Evolutionary conservation across 2,329 filamentous ascomycete genomes (phyloP).

Genomic region (Xylariaceae sp.): DNA sequence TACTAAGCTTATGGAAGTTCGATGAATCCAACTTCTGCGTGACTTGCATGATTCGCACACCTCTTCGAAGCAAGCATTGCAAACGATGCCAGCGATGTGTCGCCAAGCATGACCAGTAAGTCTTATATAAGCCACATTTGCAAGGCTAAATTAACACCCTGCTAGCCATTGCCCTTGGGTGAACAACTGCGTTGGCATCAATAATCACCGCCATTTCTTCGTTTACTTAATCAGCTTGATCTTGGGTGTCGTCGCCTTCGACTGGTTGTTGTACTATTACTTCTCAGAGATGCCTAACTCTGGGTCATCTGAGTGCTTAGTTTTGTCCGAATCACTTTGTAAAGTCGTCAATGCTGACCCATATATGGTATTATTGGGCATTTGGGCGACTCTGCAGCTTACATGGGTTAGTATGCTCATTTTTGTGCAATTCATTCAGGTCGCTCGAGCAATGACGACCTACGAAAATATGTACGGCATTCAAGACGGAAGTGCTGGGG

Average conservation of each 20-base stretch:
- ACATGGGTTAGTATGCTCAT: constrained; percentile 98
- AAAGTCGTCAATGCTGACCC: constrained; percentile 78
- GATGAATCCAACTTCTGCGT: constrained; percentile 95
- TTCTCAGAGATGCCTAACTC: constrained; percentile 64
- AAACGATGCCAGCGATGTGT: constrained; percentile 90
- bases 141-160: constrained; percentile 32
- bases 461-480: constrained; percentile 95
- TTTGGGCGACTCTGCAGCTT: constrained; percentile 85
- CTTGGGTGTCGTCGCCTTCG: constrained; percentile 73
- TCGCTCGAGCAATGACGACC: constrained; percentile 91
- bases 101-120: constrained; percentile 95
- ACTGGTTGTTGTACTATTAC: constrained; percentile 76
- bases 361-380: constrained; percentile 78
- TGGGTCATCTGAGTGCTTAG: constrained; percentile 67
- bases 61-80: constrained; percentile 95
- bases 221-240: constrained; percentile 84
- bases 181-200: constrained; percentile 92
- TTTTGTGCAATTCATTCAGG: constrained; percentile 90
- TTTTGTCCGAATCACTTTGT: constrained; percentile 80
- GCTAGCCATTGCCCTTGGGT: constrained; percentile 95
- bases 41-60: constrained; percentile 91
- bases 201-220: constrained; percentile 96
- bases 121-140: constrained; percentile 31
- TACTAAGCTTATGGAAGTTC: constrained; percentile 85
- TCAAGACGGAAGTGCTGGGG: constrained; percentile 60